Evolutionary conservation across 1,139 yeast genomes (phyloP), one percentile per base, ranked within the genome.

Genomic region (Wickerhamomyces sp.): DNA sequence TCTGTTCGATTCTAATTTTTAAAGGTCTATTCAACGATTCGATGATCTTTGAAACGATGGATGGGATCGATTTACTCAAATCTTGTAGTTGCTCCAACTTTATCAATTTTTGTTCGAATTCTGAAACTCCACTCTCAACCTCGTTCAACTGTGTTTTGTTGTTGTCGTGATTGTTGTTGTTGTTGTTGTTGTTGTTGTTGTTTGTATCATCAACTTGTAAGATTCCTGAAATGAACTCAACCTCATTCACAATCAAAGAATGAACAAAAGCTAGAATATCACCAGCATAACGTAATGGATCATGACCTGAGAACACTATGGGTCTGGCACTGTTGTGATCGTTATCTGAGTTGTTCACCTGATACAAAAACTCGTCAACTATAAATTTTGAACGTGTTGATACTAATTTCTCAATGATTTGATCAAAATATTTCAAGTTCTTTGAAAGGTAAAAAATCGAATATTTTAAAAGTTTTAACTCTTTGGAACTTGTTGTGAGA

Each of bases 221-320:
- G 36, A 81, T 52, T 10, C 72, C 70, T 7, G 71, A 70, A 13
- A 91, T 70, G 24, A 82, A 70, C 54, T 93, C 98, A 25, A 78
- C 70, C 57, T 93, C 98, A 57, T 86, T 85, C 5, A 88, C 95
- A 23, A 89, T 79, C n/a, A 87, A 72, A 0, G 93, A 75, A 53
- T 93, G 97, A 12, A 89, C 71, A 63, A 86, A 85, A 1, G 98
- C 98, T 30, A 91, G 62, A 22, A 91, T 70, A 55, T 88, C 97
- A 19, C 97, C 95, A 15, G 86, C 70, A 47, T 79, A 88, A 39
- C 95, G 67, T 15, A 78, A 65, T 2, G 96, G 86, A 57, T 91
- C 96, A 54, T 82, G 85, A 0, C 89, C 81, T 10, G 81, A 72
- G 32, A 81, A 62, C 30, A 75, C 71, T 16, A 86, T 65, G 2